Evolutionary conservation across 2,329 filamentous ascomycete species (phyloP).

Genomic region (Penicillium sp.): DNA sequence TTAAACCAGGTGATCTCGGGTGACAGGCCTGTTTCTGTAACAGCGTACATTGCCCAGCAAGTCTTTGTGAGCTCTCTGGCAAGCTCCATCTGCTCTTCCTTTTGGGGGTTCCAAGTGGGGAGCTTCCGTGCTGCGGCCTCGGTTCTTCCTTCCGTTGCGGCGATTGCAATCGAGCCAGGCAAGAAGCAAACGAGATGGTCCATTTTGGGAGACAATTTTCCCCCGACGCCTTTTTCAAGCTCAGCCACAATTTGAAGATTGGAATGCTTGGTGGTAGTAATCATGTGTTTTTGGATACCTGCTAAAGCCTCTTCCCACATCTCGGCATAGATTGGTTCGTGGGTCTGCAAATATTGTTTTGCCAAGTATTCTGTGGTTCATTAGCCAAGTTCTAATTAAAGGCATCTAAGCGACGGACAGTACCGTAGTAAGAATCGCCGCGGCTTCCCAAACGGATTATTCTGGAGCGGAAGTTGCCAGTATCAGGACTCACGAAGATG

Average conservation of each 20-base stretch:
- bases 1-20: constrained; percentile 89
- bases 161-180: constrained; percentile 87
- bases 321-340: constrained; percentile 77
- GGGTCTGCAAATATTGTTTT: constrained; percentile 91
- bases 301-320: constrained; percentile 84
- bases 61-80: constrained; percentile 88
- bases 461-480: constrained; percentile 70
- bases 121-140: constrained; percentile 69
- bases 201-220: constrained; percentile 77
- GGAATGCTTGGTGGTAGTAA: constrained; percentile 76
- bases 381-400: not conserved
- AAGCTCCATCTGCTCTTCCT: constrained; percentile 80
- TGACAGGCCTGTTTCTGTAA: constrained; percentile 79
- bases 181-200: constrained; percentile 95
- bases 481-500: constrained; percentile 78
- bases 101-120: constrained; percentile 67
- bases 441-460: constrained; percentile 89
- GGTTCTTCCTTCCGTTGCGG: constrained; percentile 71
- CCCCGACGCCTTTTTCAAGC: constrained; percentile 67
- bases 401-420: not conserved
- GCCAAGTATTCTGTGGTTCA: constrained; percentile 73
- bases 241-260: constrained; percentile 84
- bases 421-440: constrained; percentile 86
- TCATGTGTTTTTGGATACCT: constrained; percentile 81
- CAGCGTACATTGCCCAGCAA: constrained; percentile 94